Conservation (phyloP, 495 filamentous ascomycete genomes). For the Cercophora newfieldiana region DNA sequence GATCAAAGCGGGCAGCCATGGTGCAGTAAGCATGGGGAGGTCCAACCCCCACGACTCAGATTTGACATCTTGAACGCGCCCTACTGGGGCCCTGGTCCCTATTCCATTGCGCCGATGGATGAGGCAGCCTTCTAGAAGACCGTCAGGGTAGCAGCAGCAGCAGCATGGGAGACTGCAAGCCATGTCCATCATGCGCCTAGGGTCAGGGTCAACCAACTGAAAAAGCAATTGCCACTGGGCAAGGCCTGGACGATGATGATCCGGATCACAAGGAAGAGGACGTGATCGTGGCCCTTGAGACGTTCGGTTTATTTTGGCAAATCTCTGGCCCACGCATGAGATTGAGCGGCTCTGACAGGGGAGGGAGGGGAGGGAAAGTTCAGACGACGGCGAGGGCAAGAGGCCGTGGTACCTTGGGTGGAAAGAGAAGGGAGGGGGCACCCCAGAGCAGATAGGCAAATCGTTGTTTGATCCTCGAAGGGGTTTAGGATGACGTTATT, state of each 20-base stretch:
- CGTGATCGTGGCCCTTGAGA: slow-evolving; percentile 26
- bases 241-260: slow-evolving; percentile 12
- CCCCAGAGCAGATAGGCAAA: slow-evolving; percentile 23
- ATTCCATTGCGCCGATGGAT: slow-evolving; percentile 7
- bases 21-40: slow-evolving; percentile 1
- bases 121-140: slow-evolving; percentile 32
- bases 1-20: slow-evolving; percentile 30
- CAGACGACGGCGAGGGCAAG: slow-evolving; percentile 23
- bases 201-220: too few relatives aligned
- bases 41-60: slow-evolving; percentile 9
- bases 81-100: not conserved
- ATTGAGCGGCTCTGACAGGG: slow-evolving; percentile 6
- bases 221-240: not conserved
- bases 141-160: not conserved
- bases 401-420: too few relatives aligned
- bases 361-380: slow-evolving; percentile 19
- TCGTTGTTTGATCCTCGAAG: slow-evolving; percentile 31
- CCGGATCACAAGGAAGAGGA: slow-evolving; percentile 3
- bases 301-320: slow-evolving; percentile 23
- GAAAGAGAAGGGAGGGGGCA: too few relatives aligned
- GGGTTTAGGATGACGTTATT: slow-evolving; percentile 29
- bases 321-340: slow-evolving; percentile 23
- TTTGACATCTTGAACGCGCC: not conserved
- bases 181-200: slow-evolving; percentile 21
- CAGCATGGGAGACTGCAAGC: slow-evolving; percentile 14